These are phyloP conservation scores for Heliocybe sulcata DNA, from an alignment of 1,284 basidiomycete genomes.

Conservation along the genomic window DNA sequence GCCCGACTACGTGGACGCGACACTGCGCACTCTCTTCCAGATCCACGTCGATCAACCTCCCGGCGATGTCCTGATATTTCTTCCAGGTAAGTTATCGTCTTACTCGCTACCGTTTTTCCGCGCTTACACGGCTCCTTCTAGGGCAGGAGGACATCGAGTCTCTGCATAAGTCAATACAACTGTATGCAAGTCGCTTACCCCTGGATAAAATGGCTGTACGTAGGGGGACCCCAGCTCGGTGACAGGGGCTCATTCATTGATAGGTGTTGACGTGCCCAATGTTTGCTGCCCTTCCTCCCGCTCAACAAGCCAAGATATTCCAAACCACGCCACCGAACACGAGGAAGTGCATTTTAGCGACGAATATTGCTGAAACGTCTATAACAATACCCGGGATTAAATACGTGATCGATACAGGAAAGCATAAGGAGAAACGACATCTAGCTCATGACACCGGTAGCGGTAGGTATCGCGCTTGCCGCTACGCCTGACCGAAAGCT, in stretches of 20 bases:
- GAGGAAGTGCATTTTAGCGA: conserved; percentile 89
- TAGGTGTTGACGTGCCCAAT: conserved; percentile 75
- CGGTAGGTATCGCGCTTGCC: conserved; percentile 34
- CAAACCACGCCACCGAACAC: conserved; percentile 57
- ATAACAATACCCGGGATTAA: conserved; percentile 96
- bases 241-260: conserved; percentile 2
- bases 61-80: conserved; percentile 91
- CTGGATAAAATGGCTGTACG: conserved; percentile 43
- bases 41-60: conserved; percentile 77
- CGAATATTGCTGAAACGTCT: conserved; percentile 97
- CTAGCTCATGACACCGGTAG: conserved; percentile 58
- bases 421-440: conserved; percentile 93
- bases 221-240: conserved; percentile 8
- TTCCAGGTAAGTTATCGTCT: conserved; percentile 53
- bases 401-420: conserved; percentile 93
- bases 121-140: conserved; percentile 14
- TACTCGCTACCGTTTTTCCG: not conserved
- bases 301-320: conserved; percentile 79
- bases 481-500: conserved; percentile 4
- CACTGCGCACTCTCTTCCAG: conserved; percentile 86
- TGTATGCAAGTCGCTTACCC: conserved; percentile 61
- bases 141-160: conserved; percentile 97
- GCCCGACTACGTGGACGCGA: conserved; percentile 85
- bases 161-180: conserved; percentile 65
- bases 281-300: conserved; percentile 79